Evolutionary conservation across 2,329 filamentous ascomycete species (phyloP), one percentile per base, ranked within the genome.

Genomic region (Pezizomycotina sp.): DNA sequence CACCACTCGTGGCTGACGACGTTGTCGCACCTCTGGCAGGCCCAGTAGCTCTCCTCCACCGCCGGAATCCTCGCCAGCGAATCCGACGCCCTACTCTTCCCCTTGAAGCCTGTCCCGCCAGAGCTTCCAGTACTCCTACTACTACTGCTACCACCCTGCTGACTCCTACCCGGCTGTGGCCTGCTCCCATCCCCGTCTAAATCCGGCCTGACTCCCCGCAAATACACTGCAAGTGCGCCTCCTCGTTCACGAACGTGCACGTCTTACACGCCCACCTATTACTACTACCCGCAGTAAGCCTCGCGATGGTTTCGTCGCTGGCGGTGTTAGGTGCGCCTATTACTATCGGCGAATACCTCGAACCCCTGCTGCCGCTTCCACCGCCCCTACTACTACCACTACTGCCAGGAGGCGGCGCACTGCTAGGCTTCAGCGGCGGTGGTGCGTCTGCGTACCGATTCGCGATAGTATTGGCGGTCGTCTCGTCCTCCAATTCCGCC

Each of bases 401-500:
- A 32, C 19, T 34, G 28, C 27, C 31, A 29, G 10, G 28, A 19
- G 6, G 38, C 41, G n/a, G n/a, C n/a, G n/a, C n/a, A n/a, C n/a
- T n/a, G n/a, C n/a, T n/a, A n/a, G n/a, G n/a, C n/a, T n/a, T n/a
- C n/a, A n/a, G n/a, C n/a, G n/a, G n/a, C n/a, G n/a, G n/a, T n/a
- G n/a, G n/a, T n/a, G n/a, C n/a, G n/a, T n/a, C n/a, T n/a, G n/a
- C n/a, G n/a, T n/a, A n/a, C n/a, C n/a, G n/a, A n/a, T n/a, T n/a
- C n/a, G n/a, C n/a, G n/a, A n/a, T n/a, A n/a, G n/a, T n/a, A n/a
- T n/a, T 13, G 21, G 27, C 2, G 36, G 26, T 5, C 38, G 31
- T 60, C 30, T 53, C 49, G 47, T 62, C 58, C 46, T 73, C 68
- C 13, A 55, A 55, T 43, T 77, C 69, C 44, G 92, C 83, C 53